These are phyloP conservation scores for Arachis stenosperma DNA, from an alignment of 306 rosid genomes.

Conservation along the genomic window DNA sequence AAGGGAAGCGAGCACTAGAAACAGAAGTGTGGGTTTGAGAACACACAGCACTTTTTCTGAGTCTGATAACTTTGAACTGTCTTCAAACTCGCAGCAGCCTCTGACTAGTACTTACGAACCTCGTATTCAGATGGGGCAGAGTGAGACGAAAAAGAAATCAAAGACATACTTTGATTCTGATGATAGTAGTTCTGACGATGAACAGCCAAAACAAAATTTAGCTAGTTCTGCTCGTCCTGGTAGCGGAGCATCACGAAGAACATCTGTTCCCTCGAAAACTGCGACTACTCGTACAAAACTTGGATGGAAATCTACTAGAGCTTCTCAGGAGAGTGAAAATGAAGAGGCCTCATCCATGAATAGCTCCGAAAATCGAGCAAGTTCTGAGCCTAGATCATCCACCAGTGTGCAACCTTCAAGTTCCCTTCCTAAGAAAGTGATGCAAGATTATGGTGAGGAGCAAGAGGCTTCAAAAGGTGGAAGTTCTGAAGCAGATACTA, in stretches of 20 bases:
- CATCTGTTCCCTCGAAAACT: conserved; percentile 51
- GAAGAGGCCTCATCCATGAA: conserved; percentile 37
- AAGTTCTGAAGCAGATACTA: conserved; percentile 38
- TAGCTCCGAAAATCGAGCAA: conserved; percentile 46
- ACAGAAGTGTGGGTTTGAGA: conserved; percentile 37
- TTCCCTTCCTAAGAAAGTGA: conserved; percentile 42
- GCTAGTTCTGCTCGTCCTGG: conserved; percentile 44
- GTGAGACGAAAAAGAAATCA: conserved; percentile 47
- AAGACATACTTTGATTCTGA: conserved; percentile 56
- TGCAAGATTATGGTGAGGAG: conserved; percentile 37
- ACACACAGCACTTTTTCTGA: conserved; percentile 39
- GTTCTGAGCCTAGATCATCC: conserved; percentile 40
- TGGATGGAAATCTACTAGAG: conserved; percentile 59
- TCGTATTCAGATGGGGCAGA: conserved; percentile 39
- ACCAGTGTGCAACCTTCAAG: conserved; percentile 38
- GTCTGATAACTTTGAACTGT: conserved; percentile 42
- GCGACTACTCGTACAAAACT: conserved; percentile 42
- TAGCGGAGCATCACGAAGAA: conserved; percentile 66
- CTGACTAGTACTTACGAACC: conserved; percentile 38
- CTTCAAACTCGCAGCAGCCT: conserved; percentile 39
- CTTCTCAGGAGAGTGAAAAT: conserved; percentile 44
- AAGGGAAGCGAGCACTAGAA: conserved; percentile 45
- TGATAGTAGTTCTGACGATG: conserved; percentile 58
- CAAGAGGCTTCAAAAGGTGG: conserved; percentile 41
- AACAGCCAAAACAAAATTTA: conserved; percentile 48